These are phyloP conservation scores for Speleostelium caveatum DNA, from an alignment of 78 protist species.

Conservation along the genomic window DNA sequence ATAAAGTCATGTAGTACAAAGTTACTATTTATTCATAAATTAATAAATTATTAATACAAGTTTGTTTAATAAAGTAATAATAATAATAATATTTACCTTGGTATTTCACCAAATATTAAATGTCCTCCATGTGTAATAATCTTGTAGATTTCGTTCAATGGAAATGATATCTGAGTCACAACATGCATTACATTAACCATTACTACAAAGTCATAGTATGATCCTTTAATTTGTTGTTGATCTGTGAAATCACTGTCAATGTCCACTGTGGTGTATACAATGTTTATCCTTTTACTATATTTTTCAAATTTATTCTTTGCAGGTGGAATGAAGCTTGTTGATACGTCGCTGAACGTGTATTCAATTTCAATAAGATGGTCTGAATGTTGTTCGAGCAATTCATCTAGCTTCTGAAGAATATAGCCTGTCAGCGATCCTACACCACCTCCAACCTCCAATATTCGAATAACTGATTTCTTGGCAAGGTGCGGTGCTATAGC, in stretches of 20 bases:
- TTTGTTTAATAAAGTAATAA: too few relatives aligned
- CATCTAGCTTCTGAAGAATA: too few relatives aligned
- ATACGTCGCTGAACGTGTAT: slow-evolving; percentile 24
- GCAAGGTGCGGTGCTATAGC: not conserved
- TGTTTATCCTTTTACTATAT: too few relatives aligned
- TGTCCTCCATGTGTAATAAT: not conserved
- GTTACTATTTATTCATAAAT: not conserved
- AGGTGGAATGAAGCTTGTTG: not conserved
- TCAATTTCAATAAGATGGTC: too few relatives aligned
- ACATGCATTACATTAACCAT: slow-evolving; percentile 13
- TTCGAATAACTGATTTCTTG: not conserved
- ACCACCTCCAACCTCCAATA: slow-evolving; percentile 31
- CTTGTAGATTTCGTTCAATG: not conserved
- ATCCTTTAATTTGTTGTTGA: not conserved
- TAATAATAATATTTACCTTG: too few relatives aligned
- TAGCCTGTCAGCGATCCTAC: not conserved
- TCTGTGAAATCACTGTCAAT: too few relatives aligned
- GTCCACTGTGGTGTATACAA: too few relatives aligned
- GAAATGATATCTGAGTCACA: not conserved
- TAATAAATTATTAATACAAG: too few relatives aligned
- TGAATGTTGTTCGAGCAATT: too few relatives aligned
- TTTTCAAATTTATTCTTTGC: not conserved
- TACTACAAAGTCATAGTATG: slow-evolving; percentile 2
- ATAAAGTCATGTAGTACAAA: not conserved
- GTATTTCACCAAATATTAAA: not conserved